phyloP scores from a whole-genome alignment of 306 rosid genomes.

The Glycine latifolia region DNA sequence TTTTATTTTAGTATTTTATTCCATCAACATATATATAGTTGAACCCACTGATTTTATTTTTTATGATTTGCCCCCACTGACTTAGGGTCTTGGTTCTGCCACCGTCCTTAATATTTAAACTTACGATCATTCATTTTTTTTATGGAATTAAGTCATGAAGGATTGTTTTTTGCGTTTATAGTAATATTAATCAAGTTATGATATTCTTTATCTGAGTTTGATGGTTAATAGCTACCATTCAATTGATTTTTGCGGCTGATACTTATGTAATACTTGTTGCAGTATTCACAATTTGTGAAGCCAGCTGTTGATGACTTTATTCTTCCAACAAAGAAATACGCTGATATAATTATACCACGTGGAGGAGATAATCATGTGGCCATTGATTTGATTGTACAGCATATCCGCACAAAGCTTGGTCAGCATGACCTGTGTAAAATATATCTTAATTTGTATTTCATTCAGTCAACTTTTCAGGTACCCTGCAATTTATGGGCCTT shows the following conservation, averaged over 20 bases:
- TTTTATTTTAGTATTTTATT: no score
- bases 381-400: slow-evolving; percentile 96
- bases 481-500: slow-evolving; percentile 9
- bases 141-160: slow-evolving; percentile 35
- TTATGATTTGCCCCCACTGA: no score
- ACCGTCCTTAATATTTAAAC: slow-evolving; percentile 13
- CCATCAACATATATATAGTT: no score
- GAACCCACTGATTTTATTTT: no score
- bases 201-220: slow-evolving; percentile 17
- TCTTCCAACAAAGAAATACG: slow-evolving; percentile 98
- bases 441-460: slow-evolving; percentile 92
- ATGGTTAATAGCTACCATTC: slow-evolving; percentile 23
- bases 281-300: slow-evolving; percentile 97
- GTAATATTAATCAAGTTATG: slow-evolving; percentile 9
- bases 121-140: slow-evolving; percentile 21
- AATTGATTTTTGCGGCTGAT: slow-evolving; percentile 39
- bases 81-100: no score
- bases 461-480: slow-evolving; percentile 98
- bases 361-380: slow-evolving; percentile 99
- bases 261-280: slow-evolving; percentile 51
- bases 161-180: slow-evolving; percentile 6
- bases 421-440: slow-evolving; percentile 99
- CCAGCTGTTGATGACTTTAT: slow-evolving; percentile 99
- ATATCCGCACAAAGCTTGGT: slow-evolving; percentile 97
- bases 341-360: slow-evolving; percentile 96